Conservation (phyloP, 148 eudicot species). For the Tetragonia tetragonoides region DNA sequence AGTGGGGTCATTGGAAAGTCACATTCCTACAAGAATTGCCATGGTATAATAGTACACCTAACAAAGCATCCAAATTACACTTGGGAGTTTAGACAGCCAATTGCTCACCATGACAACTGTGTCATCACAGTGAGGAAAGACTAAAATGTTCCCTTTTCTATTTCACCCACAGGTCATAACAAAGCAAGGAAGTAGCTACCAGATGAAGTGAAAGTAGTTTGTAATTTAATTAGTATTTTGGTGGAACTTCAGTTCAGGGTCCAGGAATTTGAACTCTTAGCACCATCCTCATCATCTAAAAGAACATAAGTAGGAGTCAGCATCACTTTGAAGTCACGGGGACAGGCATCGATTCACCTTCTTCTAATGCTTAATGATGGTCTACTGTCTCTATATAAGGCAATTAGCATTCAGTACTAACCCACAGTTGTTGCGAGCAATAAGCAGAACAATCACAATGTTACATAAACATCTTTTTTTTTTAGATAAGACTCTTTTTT, state of each 20-base stretch:
- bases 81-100: not conserved
- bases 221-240: too few relatives aligned
- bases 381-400: not conserved
- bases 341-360: not conserved
- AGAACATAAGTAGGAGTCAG: not conserved
- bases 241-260: not conserved
- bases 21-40: not conserved
- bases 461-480: not conserved
- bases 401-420: not conserved
- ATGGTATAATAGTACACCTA: not conserved
- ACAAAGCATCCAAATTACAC: not conserved
- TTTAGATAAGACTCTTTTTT: too few relatives aligned
- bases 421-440: not conserved
- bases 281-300: not conserved
- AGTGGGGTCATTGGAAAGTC: slow-evolving; percentile 9
- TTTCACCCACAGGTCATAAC: not conserved
- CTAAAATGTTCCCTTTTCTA: not conserved
- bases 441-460: not conserved
- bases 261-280: not conserved
- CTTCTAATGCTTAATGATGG: not conserved
- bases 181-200: not conserved
- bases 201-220: not conserved
- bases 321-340: not conserved
- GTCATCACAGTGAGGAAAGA: not conserved
- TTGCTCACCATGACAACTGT: not conserved